Evolutionary conservation across 257 asterid genomes (phyloP).

Genomic region (Echium plantagineum): DNA sequence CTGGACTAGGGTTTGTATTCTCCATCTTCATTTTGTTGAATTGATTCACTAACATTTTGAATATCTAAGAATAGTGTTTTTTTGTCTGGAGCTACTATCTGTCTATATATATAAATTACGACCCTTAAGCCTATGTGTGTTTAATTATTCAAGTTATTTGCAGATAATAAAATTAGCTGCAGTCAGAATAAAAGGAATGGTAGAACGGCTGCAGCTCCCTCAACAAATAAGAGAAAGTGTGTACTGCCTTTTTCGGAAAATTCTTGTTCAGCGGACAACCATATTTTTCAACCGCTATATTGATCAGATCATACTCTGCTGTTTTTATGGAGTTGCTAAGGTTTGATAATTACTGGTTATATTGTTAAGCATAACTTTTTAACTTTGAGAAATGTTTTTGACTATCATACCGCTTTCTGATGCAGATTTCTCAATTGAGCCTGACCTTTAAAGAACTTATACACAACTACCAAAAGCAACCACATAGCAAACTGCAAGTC

Average conservation of each 20-base stretch:
- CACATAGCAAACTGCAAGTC: constrained; percentile 38
- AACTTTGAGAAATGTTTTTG: constrained; percentile 1
- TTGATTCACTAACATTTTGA: no score
- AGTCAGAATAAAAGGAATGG: constrained; percentile 95
- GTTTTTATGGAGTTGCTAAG: constrained; percentile 98
- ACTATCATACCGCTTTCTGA: constrained; percentile 1
- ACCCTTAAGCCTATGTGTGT: not conserved
- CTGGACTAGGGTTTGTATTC: no score
- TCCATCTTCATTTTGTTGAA: no score
- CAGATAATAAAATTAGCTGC: constrained; percentile 93
- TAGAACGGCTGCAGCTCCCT: constrained; percentile 84
- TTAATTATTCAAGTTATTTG: not conserved
- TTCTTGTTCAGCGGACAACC: constrained; percentile 61
- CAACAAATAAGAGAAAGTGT: constrained; percentile 74
- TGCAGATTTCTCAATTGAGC: constrained; percentile 63
- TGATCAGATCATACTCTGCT: constrained; percentile 93
- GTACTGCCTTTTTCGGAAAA: constrained; percentile 82
- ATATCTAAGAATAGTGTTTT: no score
- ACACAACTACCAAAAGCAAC: constrained; percentile 33
- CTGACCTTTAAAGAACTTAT: constrained; percentile 37
- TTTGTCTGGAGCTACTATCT: not conserved
- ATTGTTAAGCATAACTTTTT: constrained; percentile 10
- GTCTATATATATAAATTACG: no score
- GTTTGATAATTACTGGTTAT: constrained; percentile 24
- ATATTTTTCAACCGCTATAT: constrained; percentile 83